Percentiles rank a stretch among this genome's conserved stretches.
Conservation (phyloP, 2,329 filamentous ascomycete species). For the Periglandula ipomoeae region DNA sequence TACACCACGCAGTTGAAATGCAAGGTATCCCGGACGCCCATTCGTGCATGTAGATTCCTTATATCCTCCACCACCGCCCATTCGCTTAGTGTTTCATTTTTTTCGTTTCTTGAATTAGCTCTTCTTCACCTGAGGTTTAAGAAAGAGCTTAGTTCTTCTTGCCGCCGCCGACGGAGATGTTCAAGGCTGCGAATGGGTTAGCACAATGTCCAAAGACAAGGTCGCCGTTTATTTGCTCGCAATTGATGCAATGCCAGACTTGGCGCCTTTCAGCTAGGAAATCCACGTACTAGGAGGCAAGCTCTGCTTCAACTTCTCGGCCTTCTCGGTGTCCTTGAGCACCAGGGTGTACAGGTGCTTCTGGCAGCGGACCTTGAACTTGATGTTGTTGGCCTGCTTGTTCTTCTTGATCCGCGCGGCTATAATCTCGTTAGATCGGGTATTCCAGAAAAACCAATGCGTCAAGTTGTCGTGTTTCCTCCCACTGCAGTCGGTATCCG, state of each 20-base stretch:
- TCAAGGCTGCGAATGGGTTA: constrained; percentile 29
- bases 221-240: constrained; percentile 2
- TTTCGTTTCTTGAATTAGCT: constrained; percentile 9
- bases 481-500: not conserved
- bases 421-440: constrained; percentile 23
- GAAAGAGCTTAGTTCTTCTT: constrained; percentile 38
- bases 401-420: constrained; percentile 95
- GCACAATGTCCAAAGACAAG: not conserved
- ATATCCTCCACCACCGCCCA: constrained; percentile 16
- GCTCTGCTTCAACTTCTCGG: constrained; percentile 99
- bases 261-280: not conserved
- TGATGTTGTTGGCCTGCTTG: constrained; percentile 83
- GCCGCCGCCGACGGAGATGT: constrained; percentile 43
- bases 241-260: too few species aligned
- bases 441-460: too few species aligned
- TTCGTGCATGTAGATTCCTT: constrained; percentile 31
- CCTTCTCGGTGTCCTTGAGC: constrained; percentile 98
- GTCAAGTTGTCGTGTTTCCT: too few species aligned
- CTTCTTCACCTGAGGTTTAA: not conserved
- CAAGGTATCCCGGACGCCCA: constrained; percentile 48
- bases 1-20: constrained; percentile 34
- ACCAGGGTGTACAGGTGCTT: constrained; percentile 95
- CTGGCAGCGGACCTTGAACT: constrained; percentile 99
- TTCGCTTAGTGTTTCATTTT: constrained; percentile 12
- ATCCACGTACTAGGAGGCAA: constrained; percentile 80